Conservation (phyloP, 129 eudicot genomes). For the Helichrysum umbraculigerum region DNA sequence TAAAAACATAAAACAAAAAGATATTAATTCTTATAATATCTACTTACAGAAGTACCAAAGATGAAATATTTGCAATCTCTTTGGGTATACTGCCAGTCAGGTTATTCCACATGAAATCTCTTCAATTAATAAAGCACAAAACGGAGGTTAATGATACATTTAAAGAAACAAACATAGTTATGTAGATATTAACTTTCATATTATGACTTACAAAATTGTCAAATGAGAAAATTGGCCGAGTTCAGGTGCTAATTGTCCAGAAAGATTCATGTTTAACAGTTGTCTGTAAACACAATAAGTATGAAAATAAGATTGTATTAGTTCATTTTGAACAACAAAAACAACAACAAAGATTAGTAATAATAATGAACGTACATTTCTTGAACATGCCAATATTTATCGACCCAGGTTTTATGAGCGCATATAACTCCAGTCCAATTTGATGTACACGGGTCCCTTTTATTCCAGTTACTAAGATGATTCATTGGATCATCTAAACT, state of each 20-base stretch:
- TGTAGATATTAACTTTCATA: neutral
- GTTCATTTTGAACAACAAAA: neutral
- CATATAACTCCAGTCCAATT: slow-evolving; percentile 87
- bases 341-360: neutral
- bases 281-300: slow-evolving; percentile 43
- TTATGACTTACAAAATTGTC: slow-evolving; percentile 62
- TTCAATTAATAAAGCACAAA: slow-evolving; percentile 24
- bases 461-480: slow-evolving; percentile 59
- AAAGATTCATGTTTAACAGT: slow-evolving; percentile 63
- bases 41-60: slow-evolving; percentile 72
- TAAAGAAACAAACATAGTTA: neutral
- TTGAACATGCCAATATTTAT: slow-evolving; percentile 61
- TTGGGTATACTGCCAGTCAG: slow-evolving; percentile 72
- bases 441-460: slow-evolving; percentile 72
- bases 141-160: slow-evolving; percentile 10
- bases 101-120: slow-evolving; percentile 90
- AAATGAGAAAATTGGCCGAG: slow-evolving; percentile 74
- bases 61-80: slow-evolving; percentile 65
- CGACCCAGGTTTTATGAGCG: slow-evolving; percentile 28
- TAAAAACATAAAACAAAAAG: neutral
- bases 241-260: slow-evolving; percentile 82
- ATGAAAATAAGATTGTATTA: slow-evolving; percentile 4
- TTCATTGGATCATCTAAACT: slow-evolving; percentile 51
- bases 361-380: slow-evolving; percentile 55
- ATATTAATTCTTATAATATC: neutral